Evolutionary conservation across 306 rosid genomes (phyloP), one percentile per base, ranked within the genome.

Genomic region (Ormosia emarginata): DNA sequence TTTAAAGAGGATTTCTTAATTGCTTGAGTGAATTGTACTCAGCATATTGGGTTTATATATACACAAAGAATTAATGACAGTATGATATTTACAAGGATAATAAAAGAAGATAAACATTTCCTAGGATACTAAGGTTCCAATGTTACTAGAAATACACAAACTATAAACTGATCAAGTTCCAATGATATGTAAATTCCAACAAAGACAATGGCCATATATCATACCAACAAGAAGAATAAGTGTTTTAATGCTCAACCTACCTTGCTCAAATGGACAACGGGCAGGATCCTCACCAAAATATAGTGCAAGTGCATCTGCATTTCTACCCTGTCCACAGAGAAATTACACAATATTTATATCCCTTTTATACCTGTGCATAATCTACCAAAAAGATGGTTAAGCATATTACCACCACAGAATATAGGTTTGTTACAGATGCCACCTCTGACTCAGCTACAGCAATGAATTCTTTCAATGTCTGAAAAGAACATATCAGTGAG

Each of bases 231-330:
- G 29, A 30, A 67, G 53, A 40, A 33, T 15, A 75, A 70, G 55
- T 40, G 39, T 69, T 17, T n/a, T n/a, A 74, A 79, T 55, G 83
- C 75, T 79, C 11, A 65, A 84, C 89, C 68, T 78, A 95, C 99
- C 99, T 88, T 93, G 99, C 82, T 95, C 99, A 75, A 95, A 93
- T 55, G 98, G 94, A 85, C 87, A 92, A 10, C 96, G 91, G 32
- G 90, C 88, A 71, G 99, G 99, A 86, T 95, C 98, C 90, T 95
- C 99, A 39, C 94, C 96, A 53, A 95, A 93, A 86, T 95, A 95
- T 18, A 80, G 83, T 34, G 96, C 93, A 63, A 95, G 98, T 71
- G 92, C 93, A 85, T 95, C 99, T 6, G 99, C 98, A 69, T 91
- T 90, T 90, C 90, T 91, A 87, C 99, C 99, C 99, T 95, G 94